Evolutionary conservation across 805 yeast species (phyloP).

Genomic region (Yamadazyma laniorum): DNA sequence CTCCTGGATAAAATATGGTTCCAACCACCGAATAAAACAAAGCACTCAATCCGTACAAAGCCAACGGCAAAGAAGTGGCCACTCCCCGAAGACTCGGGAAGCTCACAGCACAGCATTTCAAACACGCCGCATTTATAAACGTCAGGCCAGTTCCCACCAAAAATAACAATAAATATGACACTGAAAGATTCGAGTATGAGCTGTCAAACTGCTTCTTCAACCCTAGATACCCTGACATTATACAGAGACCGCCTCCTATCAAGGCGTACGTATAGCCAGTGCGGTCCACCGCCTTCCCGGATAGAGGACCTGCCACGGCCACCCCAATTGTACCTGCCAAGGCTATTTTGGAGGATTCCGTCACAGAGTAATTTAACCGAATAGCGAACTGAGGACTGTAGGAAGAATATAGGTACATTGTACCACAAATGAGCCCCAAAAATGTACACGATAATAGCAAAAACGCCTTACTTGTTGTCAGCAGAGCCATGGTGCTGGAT

Average conservation of each 20-base stretch:
- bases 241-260: constrained; percentile 47
- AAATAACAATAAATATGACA: constrained; percentile 48
- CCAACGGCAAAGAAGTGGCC: constrained; percentile 73
- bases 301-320: constrained; percentile 61
- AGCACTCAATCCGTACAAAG: constrained; percentile 75
- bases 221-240: constrained; percentile 55
- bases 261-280: constrained; percentile 57
- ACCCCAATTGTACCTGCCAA: constrained; percentile 68
- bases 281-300: constrained; percentile 63
- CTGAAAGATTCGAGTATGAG: constrained; percentile 34
- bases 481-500: constrained; percentile 14
- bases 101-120: constrained; percentile 70
- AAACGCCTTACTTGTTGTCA: constrained; percentile 21
- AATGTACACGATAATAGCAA: constrained; percentile 31
- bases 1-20: constrained; percentile 51
- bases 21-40: constrained; percentile 60
- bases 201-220: constrained; percentile 50
- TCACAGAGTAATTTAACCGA: constrained; percentile 55
- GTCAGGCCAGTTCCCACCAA: constrained; percentile 71
- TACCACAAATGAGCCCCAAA: constrained; percentile 64
- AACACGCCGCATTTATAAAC: constrained; percentile 57
- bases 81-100: constrained; percentile 69
- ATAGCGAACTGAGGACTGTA: constrained; percentile 75
- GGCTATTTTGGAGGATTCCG: constrained; percentile 63
- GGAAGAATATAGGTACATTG: constrained; percentile 71